These are phyloP conservation scores for Colletotrichum higginsianum DNA, from an alignment of 2,329 filamentous ascomycete genomes.

Conservation along the genomic window DNA sequence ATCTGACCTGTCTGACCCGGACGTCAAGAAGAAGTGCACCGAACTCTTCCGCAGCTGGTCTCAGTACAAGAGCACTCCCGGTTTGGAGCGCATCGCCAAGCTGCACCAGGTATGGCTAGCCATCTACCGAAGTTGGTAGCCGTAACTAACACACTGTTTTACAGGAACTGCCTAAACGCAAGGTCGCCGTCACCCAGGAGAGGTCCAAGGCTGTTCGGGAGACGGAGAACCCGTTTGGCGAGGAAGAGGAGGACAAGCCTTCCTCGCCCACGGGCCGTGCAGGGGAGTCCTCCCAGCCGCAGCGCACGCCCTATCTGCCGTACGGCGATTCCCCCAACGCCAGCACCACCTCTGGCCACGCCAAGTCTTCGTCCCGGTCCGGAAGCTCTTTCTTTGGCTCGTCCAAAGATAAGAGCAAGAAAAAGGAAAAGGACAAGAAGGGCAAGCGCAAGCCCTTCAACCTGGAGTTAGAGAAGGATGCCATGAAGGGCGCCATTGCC, in stretches of 20 bases:
- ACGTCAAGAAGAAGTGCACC: slow-evolving; percentile 91
- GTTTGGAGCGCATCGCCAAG: slow-evolving; percentile 83
- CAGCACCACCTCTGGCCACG: slow-evolving; percentile 44
- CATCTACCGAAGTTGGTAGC: background rate
- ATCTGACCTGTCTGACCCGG: slow-evolving; percentile 85
- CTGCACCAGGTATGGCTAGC: slow-evolving; percentile 74
- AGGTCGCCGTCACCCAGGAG: slow-evolving; percentile 81
- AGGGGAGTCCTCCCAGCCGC: slow-evolving; percentile 46
- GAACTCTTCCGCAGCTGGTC: slow-evolving; percentile 91
- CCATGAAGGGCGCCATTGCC: slow-evolving; percentile 90
- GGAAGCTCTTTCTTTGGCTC: slow-evolving; percentile 58
- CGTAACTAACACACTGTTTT: background rate
- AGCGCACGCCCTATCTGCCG: slow-evolving; percentile 47
- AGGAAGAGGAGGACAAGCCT: slow-evolving; percentile 71
- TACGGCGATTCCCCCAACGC: slow-evolving; percentile 43
- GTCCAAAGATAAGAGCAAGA: slow-evolving; percentile 63
- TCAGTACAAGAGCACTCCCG: slow-evolving; percentile 85
- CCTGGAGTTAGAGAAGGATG: slow-evolving; percentile 87
- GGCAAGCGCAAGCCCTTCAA: slow-evolving; percentile 80
- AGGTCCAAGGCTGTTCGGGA: slow-evolving; percentile 88
- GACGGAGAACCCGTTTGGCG: slow-evolving; percentile 80
- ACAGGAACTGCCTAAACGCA: slow-evolving; percentile 75
- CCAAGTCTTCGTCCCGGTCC: slow-evolving; percentile 58
- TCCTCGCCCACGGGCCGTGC: slow-evolving; percentile 46
- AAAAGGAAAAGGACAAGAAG: slow-evolving; percentile 66